A percentile compares a stretch with the other conserved stretches of the same genome.
Conservation (phyloP, 768 basidiomycete genomes). For the Leccinum disarticulatum region DNA sequence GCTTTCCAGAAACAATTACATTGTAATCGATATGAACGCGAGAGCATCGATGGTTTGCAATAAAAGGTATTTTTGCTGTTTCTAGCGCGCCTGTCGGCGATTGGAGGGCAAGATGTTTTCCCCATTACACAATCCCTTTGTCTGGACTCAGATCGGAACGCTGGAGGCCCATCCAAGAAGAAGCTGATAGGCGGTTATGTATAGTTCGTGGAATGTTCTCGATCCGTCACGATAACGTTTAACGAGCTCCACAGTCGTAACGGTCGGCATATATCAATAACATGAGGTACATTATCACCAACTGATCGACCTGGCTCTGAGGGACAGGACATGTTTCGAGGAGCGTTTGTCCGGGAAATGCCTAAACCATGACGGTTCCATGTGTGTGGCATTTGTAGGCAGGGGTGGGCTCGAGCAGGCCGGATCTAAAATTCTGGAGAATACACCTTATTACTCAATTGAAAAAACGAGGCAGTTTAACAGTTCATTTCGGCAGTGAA, state of each 20-base stretch:
- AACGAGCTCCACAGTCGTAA: not conserved
- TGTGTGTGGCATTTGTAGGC: no score
- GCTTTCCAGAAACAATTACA: constrained; percentile 45
- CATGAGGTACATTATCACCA: not conserved
- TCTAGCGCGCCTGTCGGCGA: constrained; percentile 10
- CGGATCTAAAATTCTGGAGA: constrained; percentile 5
- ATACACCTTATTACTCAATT: constrained; percentile 2
- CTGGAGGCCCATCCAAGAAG: not conserved
- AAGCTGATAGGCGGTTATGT: not conserved
- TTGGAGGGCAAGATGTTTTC: constrained; percentile 10
- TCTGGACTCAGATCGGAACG: not conserved
- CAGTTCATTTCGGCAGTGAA: constrained; percentile 16
- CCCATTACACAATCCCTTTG: constrained; percentile 11
- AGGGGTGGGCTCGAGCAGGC: not conserved
- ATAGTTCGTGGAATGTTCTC: not conserved
- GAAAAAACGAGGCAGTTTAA: constrained; percentile 26
- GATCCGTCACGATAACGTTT: not conserved
- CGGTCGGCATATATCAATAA: not conserved
- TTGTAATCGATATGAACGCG: constrained; percentile 41
- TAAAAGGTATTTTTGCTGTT: constrained; percentile 1
- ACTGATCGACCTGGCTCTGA: not conserved
- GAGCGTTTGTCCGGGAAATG: not conserved
- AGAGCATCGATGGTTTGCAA: constrained; percentile 19
- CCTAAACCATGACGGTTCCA: not conserved
- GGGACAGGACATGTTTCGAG: not conserved